Base-by-base conservation (phyloP, 192 early-diverging fungal genomes). In the Dissophora ornata region DNA sequence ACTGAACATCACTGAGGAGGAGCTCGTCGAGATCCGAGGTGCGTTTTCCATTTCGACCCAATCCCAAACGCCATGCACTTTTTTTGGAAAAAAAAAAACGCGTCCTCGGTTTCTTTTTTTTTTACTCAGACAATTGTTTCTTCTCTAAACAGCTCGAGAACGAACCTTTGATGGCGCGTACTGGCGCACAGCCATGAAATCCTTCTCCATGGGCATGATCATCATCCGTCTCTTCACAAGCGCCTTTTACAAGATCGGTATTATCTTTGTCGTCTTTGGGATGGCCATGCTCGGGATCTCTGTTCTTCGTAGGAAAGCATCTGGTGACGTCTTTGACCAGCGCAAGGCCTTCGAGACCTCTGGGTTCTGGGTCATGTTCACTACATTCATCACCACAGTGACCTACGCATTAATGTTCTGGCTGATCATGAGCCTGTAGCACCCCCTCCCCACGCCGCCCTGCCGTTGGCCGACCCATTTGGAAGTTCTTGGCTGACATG, bases 81-180 rank as follows among this genome's bases (percentile, higher is more conserved):
- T 28, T 16, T 10, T 46, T 18, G 38, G 5, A 44, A 30, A 18
- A n/a, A 15, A 33, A 11, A 29, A 33, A 46, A 18, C 26, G 1
- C 46, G 0, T 41, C 46, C 16, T 19, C 33, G 44, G 1, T 8
- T 38, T 38, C 36, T 38, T 38, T 38, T 38, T 38, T 38, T 18
- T 45, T 42, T 44, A 38, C 28, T 13, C 21, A n/a, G n/a, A n/a
- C n/a, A n/a, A n/a, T n/a, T n/a, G n/a, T 29, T 21, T n/a, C 16
- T 62, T 45, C 18, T 29, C 21, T 38, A 16, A 56, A 53, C 54
- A 88, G 87, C 87, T 10, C 67, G 82, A 2, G 85, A 88, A 45
- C 36, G 87, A n/a, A 88, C 87, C 0, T 88, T 86, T 51, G 86
- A 88, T 63, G 86, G 86, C 3, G 85, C 87, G 22, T 88, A 88